These are phyloP conservation scores for Blakeslea trispora DNA, from an alignment of 371 early-diverging fungal species.

Conservation along the genomic window DNA sequence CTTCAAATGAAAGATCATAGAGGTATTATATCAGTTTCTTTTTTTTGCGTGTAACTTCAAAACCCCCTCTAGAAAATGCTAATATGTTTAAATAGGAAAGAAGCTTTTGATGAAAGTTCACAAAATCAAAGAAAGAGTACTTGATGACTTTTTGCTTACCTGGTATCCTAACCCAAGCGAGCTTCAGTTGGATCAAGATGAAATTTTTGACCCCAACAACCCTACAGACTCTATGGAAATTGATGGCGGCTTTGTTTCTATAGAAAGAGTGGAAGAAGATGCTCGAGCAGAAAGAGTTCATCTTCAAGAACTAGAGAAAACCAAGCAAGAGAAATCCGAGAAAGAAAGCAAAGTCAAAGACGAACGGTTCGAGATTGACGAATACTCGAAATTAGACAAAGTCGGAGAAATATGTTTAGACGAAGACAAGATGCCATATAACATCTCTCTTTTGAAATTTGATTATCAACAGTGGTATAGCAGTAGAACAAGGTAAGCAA, in stretches of 20 bases:
- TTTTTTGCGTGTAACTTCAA: no score
- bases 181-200: no score
- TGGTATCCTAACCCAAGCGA: no score
- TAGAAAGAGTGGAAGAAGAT: constrained; percentile 32
- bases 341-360: constrained; percentile 15
- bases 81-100: no score
- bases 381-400: constrained; percentile 37
- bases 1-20: background rate
- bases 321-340: constrained; percentile 16
- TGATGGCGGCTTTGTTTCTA: constrained; percentile 28
- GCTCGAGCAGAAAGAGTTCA: constrained; percentile 47
- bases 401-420: constrained; percentile 44
- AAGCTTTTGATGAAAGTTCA: no score
- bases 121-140: no score
- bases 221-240: background rate
- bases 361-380: constrained; percentile 33
- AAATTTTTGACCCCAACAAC: no score
- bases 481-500: constrained; percentile 17
- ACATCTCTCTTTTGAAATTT: constrained; percentile 54
- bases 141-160: no score
- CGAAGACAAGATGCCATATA: constrained; percentile 37
- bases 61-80: no score
- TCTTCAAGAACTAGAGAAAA: constrained; percentile 27
- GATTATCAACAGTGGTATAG: constrained; percentile 31
- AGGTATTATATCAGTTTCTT: no score